Evolutionary conservation across 495 filamentous ascomycete species (phyloP), one percentile per base, ranked within the genome.

Genomic region (Penicillium odoratum): DNA sequence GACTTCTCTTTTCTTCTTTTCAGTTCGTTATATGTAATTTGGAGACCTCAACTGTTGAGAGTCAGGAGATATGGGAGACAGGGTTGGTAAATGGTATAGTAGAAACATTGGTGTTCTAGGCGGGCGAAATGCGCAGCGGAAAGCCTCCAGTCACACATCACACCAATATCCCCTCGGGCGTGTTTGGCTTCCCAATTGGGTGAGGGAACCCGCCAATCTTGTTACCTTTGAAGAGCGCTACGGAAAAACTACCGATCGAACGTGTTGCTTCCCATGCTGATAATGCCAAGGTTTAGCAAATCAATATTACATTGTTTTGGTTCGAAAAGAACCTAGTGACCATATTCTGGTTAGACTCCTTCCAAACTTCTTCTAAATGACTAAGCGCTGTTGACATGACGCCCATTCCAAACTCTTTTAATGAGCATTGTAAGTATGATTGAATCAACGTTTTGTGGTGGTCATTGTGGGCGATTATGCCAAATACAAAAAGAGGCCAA

Each of bases 401-500:
- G 7, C 60, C 60, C 60, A 63, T 63, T 16, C 60, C 56, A 25
- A 63, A 63, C 11, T 53, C 38, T 31, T 28, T 29, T 21, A 63
- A 16, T 4, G 59, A 15, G 7, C 43, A 51, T 5, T 51, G 50
- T 18, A 63, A 30, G 15, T 63, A 63, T 7, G 33, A 38, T 10
- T 56, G 47, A n/a, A 58, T 48, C 10, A 56, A 34, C 3, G 48
- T 45, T 33, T 55, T 56, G 15, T 56, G 47, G 42, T 49, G 36
- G 5, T 43, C 4, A 13, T 29, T 28, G 13, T 21, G 40, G 16
- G 56, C 56, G 49, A 59, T 34, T 6, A 59, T 49, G 0, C 60
- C 60, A 31, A 63, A 59, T 15, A 48, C 60, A 48, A 63, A 63
- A 8, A 63, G 34, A 7, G 60, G 60, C 60, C 60, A 63, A 15